phyloP scores from a whole-genome alignment of 768 basidiomycete genomes.

The Pleurotus tuber-regium region DNA sequence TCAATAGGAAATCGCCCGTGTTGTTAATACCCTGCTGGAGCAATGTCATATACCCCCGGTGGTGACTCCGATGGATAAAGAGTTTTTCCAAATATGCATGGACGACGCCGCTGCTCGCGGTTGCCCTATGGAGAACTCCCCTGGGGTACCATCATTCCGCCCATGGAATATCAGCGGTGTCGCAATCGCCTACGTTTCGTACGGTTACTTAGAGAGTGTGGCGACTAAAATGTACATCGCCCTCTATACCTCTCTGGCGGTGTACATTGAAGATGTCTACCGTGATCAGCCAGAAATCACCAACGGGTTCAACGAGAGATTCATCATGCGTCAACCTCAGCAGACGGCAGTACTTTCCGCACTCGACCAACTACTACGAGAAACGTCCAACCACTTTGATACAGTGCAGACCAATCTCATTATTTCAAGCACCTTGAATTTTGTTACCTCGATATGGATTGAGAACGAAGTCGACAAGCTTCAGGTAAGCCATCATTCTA shows the following conservation, averaged over 20 bases:
- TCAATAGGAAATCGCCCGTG: slow-evolving; percentile 14
- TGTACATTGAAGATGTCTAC: slow-evolving; percentile 4
- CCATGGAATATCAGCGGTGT: slow-evolving; percentile 1
- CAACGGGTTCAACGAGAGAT: not conserved
- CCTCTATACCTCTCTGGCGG: not conserved
- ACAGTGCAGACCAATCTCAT: not conserved
- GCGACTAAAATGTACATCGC: slow-evolving; percentile 2
- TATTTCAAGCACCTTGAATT: slow-evolving; percentile 2
- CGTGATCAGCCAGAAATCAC: not conserved
- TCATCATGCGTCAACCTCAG: not conserved
- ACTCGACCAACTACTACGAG: not conserved
- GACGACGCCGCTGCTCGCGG: slow-evolving; percentile 2
- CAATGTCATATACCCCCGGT: not conserved
- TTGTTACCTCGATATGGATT: not conserved
- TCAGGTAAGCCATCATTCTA: not conserved
- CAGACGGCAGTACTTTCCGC: not conserved
- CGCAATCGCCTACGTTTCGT: not conserved
- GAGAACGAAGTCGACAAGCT: not conserved
- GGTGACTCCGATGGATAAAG: not conserved
- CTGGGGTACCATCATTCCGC: not conserved
- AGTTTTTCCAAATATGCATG: not conserved
- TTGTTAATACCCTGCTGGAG: slow-evolving; percentile 1
- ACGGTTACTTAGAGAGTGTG: not conserved
- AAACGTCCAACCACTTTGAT: not conserved
- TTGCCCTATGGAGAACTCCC: slow-evolving; percentile 1